Base-by-base conservation (phyloP, 2,329 filamentous ascomycete species). In the Trichoderma sp. region DNA sequence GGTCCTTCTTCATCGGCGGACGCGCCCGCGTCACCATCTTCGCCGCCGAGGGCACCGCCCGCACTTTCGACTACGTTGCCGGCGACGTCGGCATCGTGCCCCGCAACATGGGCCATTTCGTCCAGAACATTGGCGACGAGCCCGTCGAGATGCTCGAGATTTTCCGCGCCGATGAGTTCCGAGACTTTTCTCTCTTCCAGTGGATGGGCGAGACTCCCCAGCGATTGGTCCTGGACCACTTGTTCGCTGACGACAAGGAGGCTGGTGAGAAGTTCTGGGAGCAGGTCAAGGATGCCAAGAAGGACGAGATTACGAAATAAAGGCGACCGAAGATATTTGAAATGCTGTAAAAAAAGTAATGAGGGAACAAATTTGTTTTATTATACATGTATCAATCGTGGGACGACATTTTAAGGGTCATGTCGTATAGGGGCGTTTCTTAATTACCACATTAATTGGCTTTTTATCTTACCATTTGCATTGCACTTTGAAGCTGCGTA, bases 81-180 rank as follows among this genome's bases (percentile, higher is more conserved):
- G 92, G 91, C 2, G 92, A 94, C 73, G 90, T 93, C 0, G 91
- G 90, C 16, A 91, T 94, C 71, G 90, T 94, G 6, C 91, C 91
- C 0, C 84, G 84, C 75, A 92, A 92, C 76, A 92, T 91, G 84
- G 91, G 90, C 3, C 91, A 94, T 76, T 94, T 93, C 76, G 90
- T 95, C 66, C 91, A 95, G 83, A 94, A 94, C 74, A 87, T 92
- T 51, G 89, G 91, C n/a, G 87, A 91, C 59, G 90, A 93, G 77
- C 87, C 90, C 21, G 79, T 94, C 2, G 89, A 92, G 76, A 91
- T 94, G 78, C 81, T 94, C 13, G 91, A 94, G 79, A 88, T 94
- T 18, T 91, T 94, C 80, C 84, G 89, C 60, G 86, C 90, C 0
- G 87, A 91, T 72, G 84, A 89, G 76, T 94, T 93, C 76, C 83